Evolutionary conservation across 176 grass and related monocot species (phyloP), one percentile per base, ranked within the genome.

Genomic region (Themeda triandra): DNA sequence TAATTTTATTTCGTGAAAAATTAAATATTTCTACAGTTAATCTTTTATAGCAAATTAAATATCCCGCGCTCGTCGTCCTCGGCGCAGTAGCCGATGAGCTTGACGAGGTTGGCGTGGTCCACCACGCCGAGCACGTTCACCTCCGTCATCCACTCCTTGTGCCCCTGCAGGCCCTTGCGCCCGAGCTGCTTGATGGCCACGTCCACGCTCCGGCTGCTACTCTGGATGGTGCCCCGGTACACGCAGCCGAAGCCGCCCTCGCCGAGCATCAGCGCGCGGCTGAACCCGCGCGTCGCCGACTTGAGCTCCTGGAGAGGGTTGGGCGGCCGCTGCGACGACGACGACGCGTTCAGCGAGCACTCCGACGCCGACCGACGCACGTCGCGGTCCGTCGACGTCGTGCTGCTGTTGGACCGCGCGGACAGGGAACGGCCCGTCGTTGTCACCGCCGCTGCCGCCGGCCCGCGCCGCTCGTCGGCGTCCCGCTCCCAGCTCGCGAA

Each of bases 111-210:
- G 15, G 73, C 80, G 80, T 97, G 94, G 33, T 90, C 87, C 60
- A 94, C 89, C 66, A 97, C 92, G 41, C 92, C 94, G 75, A 97
- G 88, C 59, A 97, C 85, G 82, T 94, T 94, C 67, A 97, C 94
- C 86, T 97, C 94, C 31, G 94, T 94, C 62, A 90, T 30, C 94
- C 94, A 97, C 86, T 97, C 92, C 76, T 94, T 97, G n/a, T 97
- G 94, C 9, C 94, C 94, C 87, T 97, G 94, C 11, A 97, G 85
- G 14, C 92, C 94, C 79, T 88, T 94, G 54, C 94, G 85, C 6
- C 92, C 85, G 6, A 97, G 84, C 83, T 94, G 94, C 84, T 97
- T 97, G 68, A 97, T 80, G 70, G 94, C 94, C 15, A 97, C 94
- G 71, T 97, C 85, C 15, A 88, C 13, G 58, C 78, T 90, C 48